Evolutionary conservation across 257 asterid genomes (phyloP), one percentile per base, ranked within the genome.

Genomic region (Penstemon barbatus): DNA sequence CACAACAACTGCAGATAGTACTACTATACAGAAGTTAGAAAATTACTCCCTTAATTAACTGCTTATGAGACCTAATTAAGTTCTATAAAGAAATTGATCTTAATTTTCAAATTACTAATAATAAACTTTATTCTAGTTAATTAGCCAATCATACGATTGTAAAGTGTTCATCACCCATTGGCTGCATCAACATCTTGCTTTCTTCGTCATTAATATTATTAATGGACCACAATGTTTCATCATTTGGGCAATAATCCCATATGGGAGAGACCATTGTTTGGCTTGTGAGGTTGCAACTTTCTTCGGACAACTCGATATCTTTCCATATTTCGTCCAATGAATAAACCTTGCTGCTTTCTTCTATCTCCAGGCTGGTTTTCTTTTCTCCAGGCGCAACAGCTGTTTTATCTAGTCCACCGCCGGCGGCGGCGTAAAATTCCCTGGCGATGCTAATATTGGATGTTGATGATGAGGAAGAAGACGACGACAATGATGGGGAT

Each of bases 311-410:
- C 65, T 85, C 96, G 37, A 90, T 83, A 66, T 90, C 96, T 64
- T 85, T 88, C 97, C 97, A 92, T 65, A 92, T 85, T 65, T 92
- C 97, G 71, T 92, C 98, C 91, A 86, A 76, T 19, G 96, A 84
- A 36, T 80, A 84, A 6, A 48, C 82, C 43, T 83, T 76, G 33
- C 57, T 69, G 51, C 71, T 66, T 44, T 74, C 83, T 69, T 68
- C 81, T 40, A 60, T 74, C 46, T 71, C 86, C 63, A 72, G 46
- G 5, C 44, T 50, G 6, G 56, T 55, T 70, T 65, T 79, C 68
- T 73, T 75, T 37, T 55, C 72, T 51, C 40, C 77, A 0, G 75
- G 56, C 4, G 63, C 25, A 7, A 61, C 54, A 2, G 33, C 40
- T 52, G 33, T 8, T 41, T 18, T 4, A n/a, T 42, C 73, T 19